Evolutionary conservation across 495 filamentous ascomycete genomes (phyloP).

Genomic region (Aspergillus coremiiformis): DNA sequence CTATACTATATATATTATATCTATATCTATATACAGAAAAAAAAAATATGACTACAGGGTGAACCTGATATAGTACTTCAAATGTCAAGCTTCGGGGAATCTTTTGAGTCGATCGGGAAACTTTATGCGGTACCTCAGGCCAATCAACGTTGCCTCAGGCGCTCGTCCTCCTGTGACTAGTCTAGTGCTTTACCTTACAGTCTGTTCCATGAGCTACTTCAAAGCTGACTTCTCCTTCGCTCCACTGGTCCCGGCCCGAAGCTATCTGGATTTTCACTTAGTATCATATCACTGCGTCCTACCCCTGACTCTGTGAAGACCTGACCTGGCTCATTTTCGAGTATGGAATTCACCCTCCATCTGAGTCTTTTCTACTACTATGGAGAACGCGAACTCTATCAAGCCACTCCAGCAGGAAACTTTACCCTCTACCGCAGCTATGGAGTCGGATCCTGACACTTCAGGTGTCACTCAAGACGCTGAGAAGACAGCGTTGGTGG

Average conservation of each 20-base stretch:
- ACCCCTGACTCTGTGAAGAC: neutral
- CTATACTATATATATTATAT: no score
- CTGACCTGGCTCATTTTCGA: neutral
- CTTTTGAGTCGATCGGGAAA: neutral
- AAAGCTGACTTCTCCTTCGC: neutral
- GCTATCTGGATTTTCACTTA: neutral
- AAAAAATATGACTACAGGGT: neutral
- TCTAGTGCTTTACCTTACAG: neutral
- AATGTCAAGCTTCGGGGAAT: neutral
- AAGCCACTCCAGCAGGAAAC: neutral
- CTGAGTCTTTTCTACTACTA: constrained; percentile 1
- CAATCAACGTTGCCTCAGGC: neutral
- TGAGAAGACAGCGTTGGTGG: constrained; percentile 5
- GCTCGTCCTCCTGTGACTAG: neutral
- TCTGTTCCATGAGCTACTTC: neutral
- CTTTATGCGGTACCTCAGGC: neutral
- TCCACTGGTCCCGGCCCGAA: neutral
- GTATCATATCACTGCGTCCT: neutral
- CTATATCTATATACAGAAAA: no score
- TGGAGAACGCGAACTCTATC: constrained; percentile 11
- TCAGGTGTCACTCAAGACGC: neutral
- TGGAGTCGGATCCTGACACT: neutral
- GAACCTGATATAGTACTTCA: neutral
- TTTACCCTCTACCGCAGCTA: neutral
- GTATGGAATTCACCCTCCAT: constrained; percentile 10